Evolutionary conservation across 192 early-diverging fungal genomes (phyloP), one percentile per base, ranked within the genome.

Genomic region (Entophlyctis luteolus): DNA sequence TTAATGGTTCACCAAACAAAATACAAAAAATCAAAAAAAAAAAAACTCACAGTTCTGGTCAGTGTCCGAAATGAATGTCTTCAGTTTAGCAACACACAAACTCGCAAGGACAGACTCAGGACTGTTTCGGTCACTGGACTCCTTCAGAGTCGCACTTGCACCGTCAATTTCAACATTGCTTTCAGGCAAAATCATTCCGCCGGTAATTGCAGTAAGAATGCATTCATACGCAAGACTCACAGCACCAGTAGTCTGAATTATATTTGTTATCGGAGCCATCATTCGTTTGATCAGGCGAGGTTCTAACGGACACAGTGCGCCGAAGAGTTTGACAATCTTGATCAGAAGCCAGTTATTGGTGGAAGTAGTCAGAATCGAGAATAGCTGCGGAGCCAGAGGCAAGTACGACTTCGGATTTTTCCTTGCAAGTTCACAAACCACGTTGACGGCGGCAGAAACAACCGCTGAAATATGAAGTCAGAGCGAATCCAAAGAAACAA

Each of bases 341-440:
- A 99, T 99, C n/a, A 95, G 87, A 89, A 97, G 95, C 97, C 97
- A 99, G 72, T 98, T 99, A 77, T 99, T 97, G 16, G 84, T 82
- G 2, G 89, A 89, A n/a, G 87, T 87, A 4, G 88, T 96, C 47
- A 99, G 72, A 48, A 98, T 80, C 3, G 88, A 90, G 73, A 93
- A 99, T 2, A 99, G 81, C 55, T 93, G 90, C 3, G 97, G 97
- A 16, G 94, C 97, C 18, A 99, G 85, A 0, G 93, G 88, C 23
- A 99, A 76, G 74, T 98, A 99, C 65, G 89, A 91, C 65, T 86
- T 90, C 22, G 97, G 95, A 57, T 99, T 96, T 69, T 86, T 85
- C 25, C 89, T 78, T 4, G 97, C 92, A 67, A 99, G 78, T 79
- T 99, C 97, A 72, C 97, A 99, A 50, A 99, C 88, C 0, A 99